Base-by-base conservation (phyloP, 495 filamentous ascomycete species). In the Hypomontagnella monticulosa region DNA sequence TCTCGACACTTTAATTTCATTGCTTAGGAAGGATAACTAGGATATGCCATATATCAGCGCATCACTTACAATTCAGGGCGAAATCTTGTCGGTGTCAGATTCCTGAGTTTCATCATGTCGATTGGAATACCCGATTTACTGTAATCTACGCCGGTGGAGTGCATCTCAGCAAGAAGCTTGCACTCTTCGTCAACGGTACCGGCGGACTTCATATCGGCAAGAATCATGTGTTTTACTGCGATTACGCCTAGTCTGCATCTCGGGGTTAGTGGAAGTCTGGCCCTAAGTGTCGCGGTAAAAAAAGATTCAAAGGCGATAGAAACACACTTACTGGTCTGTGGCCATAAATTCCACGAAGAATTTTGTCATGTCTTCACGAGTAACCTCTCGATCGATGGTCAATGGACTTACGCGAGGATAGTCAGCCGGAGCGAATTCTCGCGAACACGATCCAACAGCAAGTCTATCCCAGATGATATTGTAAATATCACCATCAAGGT, bases 291-390 rank as follows among this genome's bases (percentile, higher is more conserved):
- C 23, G 6, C 6, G 23, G 6, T 27, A 27, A 6, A 43, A 15
- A 27, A 20, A 18, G 30, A 33, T 14, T 38, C 2, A 38, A 3
- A 9, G 8, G 8, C 8, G 36, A n/a, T n/a, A 11, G 36, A 38
- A 11, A 8, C 0, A 4, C 48, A 60, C 68, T 68, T 42, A 73
- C 47, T 86, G 80, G 67, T 96, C 90, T 0, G 85, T 88, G 46
- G 87, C 80, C 89, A 95, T 94, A 66, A 94, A 96, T 12, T 85
- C 77, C 14, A 94, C 77, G 58, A 96, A 93, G 74, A 94, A 94
- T 4, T 89, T 73, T 0, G 85, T 86, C 76, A 95, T 93, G 57
- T 96, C 89, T 2, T 78, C 64, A 2, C 70, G 57, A 14, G 67
- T 62, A 0, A 95, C 86, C 1, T 72, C 48, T 9, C 86, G 78